A percentile compares a stretch with the other conserved stretches of the same genome.
Evolutionary conservation across 2,329 filamentous ascomycete genomes (phyloP).

Genomic region (Arthrobotrys entomopaga): DNA sequence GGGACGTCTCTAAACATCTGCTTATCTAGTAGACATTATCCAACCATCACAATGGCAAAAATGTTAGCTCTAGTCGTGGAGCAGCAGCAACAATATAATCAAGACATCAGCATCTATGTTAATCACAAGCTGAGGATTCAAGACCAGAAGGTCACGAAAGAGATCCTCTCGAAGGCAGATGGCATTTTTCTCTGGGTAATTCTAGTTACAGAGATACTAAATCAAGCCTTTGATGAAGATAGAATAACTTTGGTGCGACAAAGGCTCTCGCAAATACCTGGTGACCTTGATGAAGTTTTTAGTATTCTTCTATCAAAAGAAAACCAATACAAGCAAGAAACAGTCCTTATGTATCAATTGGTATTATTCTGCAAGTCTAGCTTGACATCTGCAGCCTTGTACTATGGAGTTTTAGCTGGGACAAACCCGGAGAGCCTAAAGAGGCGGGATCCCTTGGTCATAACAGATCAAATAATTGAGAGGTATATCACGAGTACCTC

Average conservation of each 20-base stretch:
- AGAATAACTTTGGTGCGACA: slow-evolving; percentile 21
- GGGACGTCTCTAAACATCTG: neutral
- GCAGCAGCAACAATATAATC: neutral
- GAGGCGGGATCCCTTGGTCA: neutral
- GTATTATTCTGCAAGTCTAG: slow-evolving; percentile 35
- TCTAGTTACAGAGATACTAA: slow-evolving; percentile 55
- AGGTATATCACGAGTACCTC: neutral
- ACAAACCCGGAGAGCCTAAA: neutral
- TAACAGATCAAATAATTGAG: neutral
- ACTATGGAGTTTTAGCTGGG: neutral
- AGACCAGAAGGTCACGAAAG: slow-evolving; percentile 21
- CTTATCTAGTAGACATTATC: neutral
- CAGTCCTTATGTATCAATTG: slow-evolving; percentile 28
- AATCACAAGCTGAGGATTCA: slow-evolving; percentile 12
- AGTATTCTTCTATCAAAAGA: slow-evolving; percentile 18
- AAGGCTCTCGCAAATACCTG: slow-evolving; percentile 30
- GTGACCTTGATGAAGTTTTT: slow-evolving; percentile 46
- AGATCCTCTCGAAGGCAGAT: slow-evolving; percentile 13
- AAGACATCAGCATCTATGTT: neutral
- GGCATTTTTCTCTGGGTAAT: slow-evolving; percentile 41
- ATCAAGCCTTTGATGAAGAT: slow-evolving; percentile 42
- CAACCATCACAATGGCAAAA: neutral
- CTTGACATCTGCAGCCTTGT: neutral
- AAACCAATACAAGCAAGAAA: slow-evolving; percentile 18
- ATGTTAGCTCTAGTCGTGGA: neutral